These are phyloP conservation scores for Fagopyrum esculentum DNA, from an alignment of 148 eudicot genomes.

Conservation along the genomic window DNA sequence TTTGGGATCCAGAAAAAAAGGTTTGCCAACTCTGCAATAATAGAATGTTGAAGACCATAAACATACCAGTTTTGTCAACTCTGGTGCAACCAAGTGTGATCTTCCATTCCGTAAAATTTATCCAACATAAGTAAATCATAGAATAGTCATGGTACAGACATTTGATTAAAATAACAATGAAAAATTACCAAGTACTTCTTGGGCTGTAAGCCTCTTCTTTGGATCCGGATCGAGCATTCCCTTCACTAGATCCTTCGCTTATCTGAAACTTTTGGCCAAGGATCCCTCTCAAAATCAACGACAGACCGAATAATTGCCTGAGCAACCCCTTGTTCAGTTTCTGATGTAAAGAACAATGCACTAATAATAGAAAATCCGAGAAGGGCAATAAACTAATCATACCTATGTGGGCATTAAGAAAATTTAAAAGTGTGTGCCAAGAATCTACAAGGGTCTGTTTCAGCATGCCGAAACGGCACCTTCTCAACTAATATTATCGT, in stretches of 20 bases:
- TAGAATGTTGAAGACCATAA: conserved; percentile 48
- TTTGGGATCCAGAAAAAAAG: conserved; percentile 13
- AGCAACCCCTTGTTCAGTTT: conserved; percentile 85
- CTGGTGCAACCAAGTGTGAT: conserved; percentile 72
- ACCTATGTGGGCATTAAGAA: neutral
- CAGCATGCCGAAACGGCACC: no score
- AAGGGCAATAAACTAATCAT: neutral
- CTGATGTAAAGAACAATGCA: conserved; percentile 20
- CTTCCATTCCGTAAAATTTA: conserved; percentile 23
- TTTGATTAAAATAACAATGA: neutral
- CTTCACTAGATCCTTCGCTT: conserved; percentile 71
- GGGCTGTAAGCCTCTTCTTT: conserved; percentile 56
- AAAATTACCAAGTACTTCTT: conserved; percentile 59
- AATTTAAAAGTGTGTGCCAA: neutral
- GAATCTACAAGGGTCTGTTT: no score
- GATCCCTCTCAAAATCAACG: conserved; percentile 72
- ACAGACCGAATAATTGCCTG: conserved; percentile 78
- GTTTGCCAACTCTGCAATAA: conserved; percentile 39
- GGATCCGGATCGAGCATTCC: conserved; percentile 78
- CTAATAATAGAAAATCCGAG: neutral
- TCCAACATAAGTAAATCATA: neutral
- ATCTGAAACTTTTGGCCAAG: conserved; percentile 76
- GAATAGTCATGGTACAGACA: neutral
- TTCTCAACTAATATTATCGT: no score
- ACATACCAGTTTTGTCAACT: conserved; percentile 59